Evolutionary conservation across 2,329 filamentous ascomycete genomes (phyloP).

Genomic region (Ophiostoma populinum): DNA sequence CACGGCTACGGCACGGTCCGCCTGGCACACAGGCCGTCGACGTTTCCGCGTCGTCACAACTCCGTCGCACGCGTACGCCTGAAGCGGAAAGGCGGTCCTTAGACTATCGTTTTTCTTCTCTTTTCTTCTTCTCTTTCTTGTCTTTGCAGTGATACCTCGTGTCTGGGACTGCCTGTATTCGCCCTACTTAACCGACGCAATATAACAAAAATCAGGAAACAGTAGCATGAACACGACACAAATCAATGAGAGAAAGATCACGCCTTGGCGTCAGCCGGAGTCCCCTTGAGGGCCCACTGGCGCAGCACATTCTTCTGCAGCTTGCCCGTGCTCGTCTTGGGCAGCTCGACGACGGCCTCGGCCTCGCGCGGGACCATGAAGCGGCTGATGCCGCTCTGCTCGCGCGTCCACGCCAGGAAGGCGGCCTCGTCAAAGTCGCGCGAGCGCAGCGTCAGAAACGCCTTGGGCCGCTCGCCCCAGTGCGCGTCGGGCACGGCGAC

Average conservation of each 20-base stretch:
- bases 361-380: slow-evolving; percentile 71
- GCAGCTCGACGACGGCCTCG: slow-evolving; percentile 71
- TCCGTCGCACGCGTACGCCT: neutral
- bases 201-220: neutral
- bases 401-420: slow-evolving; percentile 73
- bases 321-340: slow-evolving; percentile 96
- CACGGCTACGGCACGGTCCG: neutral
- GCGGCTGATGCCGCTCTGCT: slow-evolving; percentile 62
- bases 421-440: slow-evolving; percentile 38
- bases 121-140: neutral
- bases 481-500: slow-evolving; percentile 74
- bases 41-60: neutral
- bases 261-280: slow-evolving; percentile 3
- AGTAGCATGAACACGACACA: too few species aligned
- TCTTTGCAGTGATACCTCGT: neutral
- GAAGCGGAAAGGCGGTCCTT: neutral
- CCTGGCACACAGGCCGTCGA: neutral
- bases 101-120: neutral
- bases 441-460: slow-evolving; percentile 66
- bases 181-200: neutral
- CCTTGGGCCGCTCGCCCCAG: slow-evolving; percentile 94
- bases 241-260: neutral
- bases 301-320: slow-evolving; percentile 86
- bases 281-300: slow-evolving; percentile 46
- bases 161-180: too few species aligned